Evolutionary conservation across 805 yeast species (phyloP), one percentile per base, ranked within the genome.

Genomic region (Suhomyces prunicola): DNA sequence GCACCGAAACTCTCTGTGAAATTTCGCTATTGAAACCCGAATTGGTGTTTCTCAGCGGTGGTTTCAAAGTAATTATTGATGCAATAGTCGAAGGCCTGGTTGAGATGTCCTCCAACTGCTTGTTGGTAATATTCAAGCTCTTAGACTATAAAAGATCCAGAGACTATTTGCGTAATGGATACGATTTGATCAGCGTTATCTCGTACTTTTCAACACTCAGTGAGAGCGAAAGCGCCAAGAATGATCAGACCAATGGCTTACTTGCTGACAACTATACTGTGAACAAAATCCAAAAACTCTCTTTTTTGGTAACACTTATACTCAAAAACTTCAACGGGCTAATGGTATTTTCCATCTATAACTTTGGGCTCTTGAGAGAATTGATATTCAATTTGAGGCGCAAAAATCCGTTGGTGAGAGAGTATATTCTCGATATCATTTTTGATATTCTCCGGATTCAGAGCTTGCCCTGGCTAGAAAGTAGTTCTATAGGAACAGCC

Each of bases 291-390:
- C 87, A 86, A 53, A 80, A 78, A 54, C 73, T 83, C 12, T 82
- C 91, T 0, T 76, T 80, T 44, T 73, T 90, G 7, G 66, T 93
- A 2, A 71, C 87, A 0, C 65, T 80, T 4, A 70, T 89, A 23
- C 68, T 93, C 47, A 87, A 89, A 55, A 78, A 84, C 33, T 86
- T 93, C 83, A 77, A 87, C 10, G 99, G 99, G 0, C 62, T 91
- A 9, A 77, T 86, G 54, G 81, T 86, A 13, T 81, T 86, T 59
- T 78, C 87, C 0, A 75, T 80, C 52, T 74, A 85, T 57, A 70
- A 83, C 54, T 85, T 82, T 56, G 71, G 73, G 51, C 78, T 86
- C 8, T 63, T 92, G 22, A 73, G 71, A 42, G 82, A 83, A 50
- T 70, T 92, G 27, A 69, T 92, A 2, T 68, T 76, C 44, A 86